Percentiles rank a stretch among this genome's conserved stretches.
Conservation (phyloP, 495 filamentous ascomycete genomes). For the Rhypophila decipiens region DNA sequence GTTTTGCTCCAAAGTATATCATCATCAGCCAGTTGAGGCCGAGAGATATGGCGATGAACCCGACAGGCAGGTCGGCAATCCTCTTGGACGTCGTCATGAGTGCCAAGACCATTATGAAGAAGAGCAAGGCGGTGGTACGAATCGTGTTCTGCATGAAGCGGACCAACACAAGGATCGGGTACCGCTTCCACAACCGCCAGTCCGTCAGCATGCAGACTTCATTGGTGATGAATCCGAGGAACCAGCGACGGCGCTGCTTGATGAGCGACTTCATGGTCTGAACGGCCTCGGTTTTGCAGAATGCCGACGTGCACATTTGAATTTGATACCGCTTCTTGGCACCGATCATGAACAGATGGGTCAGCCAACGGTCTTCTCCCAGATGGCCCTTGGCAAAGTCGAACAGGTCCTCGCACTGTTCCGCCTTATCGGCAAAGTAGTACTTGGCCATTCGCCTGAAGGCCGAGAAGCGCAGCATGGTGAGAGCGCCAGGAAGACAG, state of each 20-base stretch:
- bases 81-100: constrained; percentile 78
- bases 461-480: constrained; percentile 91
- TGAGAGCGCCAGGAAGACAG: constrained; percentile 89
- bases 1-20: constrained; percentile 86
- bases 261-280: constrained; percentile 79
- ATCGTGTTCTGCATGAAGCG: constrained; percentile 97
- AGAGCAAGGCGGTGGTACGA: constrained; percentile 87
- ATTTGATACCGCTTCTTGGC: constrained; percentile 91
- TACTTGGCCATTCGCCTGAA: constrained; percentile 97
- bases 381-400: constrained; percentile 95
- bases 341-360: constrained; percentile 98
- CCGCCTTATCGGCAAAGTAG: constrained; percentile 96
- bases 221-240: constrained; percentile 96
- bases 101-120: constrained; percentile 91
- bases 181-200: constrained; percentile 81
- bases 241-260: constrained; percentile 96
- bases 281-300: constrained; percentile 97
- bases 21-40: constrained; percentile 94
- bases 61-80: constrained; percentile 73
- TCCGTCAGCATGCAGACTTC: constrained; percentile 99
- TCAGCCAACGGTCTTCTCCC: constrained; percentile 95
- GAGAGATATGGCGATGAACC: constrained; percentile 92
- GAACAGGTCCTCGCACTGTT: constrained; percentile 93
- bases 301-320: constrained; percentile 93
- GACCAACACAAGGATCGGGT: constrained; percentile 81